Base-by-base conservation (phyloP, 345 rosid genomes). In the Viola odorata region DNA sequence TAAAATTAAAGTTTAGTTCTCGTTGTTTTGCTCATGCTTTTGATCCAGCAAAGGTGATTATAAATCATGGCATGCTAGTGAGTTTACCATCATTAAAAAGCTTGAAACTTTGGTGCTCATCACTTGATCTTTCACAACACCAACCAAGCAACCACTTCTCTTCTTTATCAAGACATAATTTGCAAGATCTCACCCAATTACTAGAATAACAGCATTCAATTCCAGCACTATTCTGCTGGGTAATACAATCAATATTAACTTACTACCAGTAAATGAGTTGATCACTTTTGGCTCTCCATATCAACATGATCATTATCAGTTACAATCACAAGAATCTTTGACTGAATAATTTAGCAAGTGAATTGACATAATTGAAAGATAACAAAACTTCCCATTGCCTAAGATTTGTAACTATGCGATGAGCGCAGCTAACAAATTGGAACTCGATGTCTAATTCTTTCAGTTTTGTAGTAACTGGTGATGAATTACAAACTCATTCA, bases 21-120 rank as follows among this genome's bases (percentile, higher is more conserved):
- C 85, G 86, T 89, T 69, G 85, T 91, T 70, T 70, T 81, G 86
- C 80, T 79, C 40, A 45, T 23, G 36, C 84, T 81, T 80, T 82
- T 81, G 78, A 72, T 67, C 83, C 84, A 87, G 81, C 84, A 77
- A 75, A 80, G 91, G 71, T 64, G 80, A 77, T 77, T 73, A 23
- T 23, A 79, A 82, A 85, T 81, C 81, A 85, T 87, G 81, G 73
- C 86, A 81, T 82, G 83, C 61, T 79, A 71, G 86, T 85, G 91
- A 87, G 87, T 82, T 78, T 72, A 66, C 63, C 86, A 85, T 88
- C 96, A 87, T 90, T 78, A 77, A 65, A 65, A 63, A 61, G 81
- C 77, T 87, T 90, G 84, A 84, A 82, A 57, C 66, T 58, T 71
- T 68, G 67, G 52, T 11, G 63, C 9, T 7, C 75, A 77, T 65